Base-by-base conservation (phyloP, 805 yeast species). In the Candida endomychidarum region DNA sequence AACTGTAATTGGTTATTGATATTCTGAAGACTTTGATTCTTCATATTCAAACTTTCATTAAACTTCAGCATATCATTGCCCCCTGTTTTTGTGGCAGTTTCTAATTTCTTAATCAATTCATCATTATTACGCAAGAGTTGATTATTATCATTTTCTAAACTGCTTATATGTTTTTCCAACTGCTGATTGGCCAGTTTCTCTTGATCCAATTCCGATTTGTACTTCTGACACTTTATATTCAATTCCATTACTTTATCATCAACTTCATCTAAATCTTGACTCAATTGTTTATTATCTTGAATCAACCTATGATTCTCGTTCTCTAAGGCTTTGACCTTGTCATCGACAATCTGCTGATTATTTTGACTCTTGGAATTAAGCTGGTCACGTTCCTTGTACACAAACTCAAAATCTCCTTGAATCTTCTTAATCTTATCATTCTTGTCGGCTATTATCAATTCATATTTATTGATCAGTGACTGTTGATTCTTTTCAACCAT, bases 1-100 rank as follows among this genome's bases (percentile, higher is more conserved):
- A 77, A 62, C 52, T 82, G 79, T 6, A 70, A 62, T 37, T 79
- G 61, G 44, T 77, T 75, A 45, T 75, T 72, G 4, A 68, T 64
- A 45, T 82, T 87, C 34, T 62, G 69, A 17, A 69, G 46, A 26
- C 54, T 58, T 10, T 57, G 43, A 74, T 55, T 59, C 34, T 61
- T 61, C 29, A 48, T 40, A 38, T 57, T 57, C 19, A 64, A 45
- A 27, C 36, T 49, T 16, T 57, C 54, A 26, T 43, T 45, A 22
- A 41, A 41, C 22, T 42, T 37, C 41, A 34, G 42, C 37, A 42
- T 31, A 18, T 43, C 48, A 14, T 44, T 45, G 5, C 22, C 15
- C 2, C 12, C n/a, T 23, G 28, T 23, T n/a, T 37, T 43, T 5
- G 59, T 32, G n/a, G 42, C 38, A 34, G 51, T 31, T 21, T 54